Conservation (phyloP, 1,284 basidiomycete genomes). For the Volvariella surrecta region DNA sequence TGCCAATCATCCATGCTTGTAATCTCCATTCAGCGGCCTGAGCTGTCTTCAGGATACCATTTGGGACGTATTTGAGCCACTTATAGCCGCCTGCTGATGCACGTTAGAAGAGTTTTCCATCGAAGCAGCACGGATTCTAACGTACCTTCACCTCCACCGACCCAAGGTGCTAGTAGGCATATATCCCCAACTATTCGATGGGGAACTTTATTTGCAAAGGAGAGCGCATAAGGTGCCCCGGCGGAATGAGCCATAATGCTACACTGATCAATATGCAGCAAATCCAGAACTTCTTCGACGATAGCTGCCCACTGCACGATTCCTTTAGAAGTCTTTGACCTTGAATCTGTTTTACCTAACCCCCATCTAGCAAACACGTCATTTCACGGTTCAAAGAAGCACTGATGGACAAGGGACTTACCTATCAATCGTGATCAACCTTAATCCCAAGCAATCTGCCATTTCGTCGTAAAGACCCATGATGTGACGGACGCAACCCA, state of each 20-base stretch:
- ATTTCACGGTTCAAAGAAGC: conserved; percentile 3
- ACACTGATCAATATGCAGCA: conserved; percentile 71
- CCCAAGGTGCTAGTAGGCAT: conserved; percentile 95
- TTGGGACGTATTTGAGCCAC: conserved; percentile 96
- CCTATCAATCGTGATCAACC: conserved; percentile 94
- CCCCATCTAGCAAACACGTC: conserved; percentile 64
- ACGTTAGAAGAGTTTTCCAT: conserved; percentile 4
- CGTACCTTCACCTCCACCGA: conserved; percentile 83
- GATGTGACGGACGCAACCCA: conserved; percentile 91
- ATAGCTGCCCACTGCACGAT: conserved; percentile 88
- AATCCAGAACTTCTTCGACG: conserved; percentile 84
- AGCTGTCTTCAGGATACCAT: conserved; percentile 87
- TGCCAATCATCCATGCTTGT: conserved; percentile 94
- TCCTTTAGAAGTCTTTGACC: conserved; percentile 62
- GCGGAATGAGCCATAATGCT: conserved; percentile 96
- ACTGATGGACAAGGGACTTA: conserved; percentile 22
- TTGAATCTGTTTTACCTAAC: conserved; percentile 77
- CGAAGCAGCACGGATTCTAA: conserved; percentile 6
- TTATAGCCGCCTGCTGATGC: conserved; percentile 66
- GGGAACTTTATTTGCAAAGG: conserved; percentile 70
- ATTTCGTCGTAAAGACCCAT: conserved; percentile 96
- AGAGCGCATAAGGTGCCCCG: conserved; percentile 90
- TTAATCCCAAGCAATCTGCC: conserved; percentile 78
- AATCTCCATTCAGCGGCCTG: conserved; percentile 97
- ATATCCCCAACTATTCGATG: conserved; percentile 78